Evolutionary conservation across 306 rosid genomes (phyloP).

Genomic region (Quillaja saponaria): DNA sequence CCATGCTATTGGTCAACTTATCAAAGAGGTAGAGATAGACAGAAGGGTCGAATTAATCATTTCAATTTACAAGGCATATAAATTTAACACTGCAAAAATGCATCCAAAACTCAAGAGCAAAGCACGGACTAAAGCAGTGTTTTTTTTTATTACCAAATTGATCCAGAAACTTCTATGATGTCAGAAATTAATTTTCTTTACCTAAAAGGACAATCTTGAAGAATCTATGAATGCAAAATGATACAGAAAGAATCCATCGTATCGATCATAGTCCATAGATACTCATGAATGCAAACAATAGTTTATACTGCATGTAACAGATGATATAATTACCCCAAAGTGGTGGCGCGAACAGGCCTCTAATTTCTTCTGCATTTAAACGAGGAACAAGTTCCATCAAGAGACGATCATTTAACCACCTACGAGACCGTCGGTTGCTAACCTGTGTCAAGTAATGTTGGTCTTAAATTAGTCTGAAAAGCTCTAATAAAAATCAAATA

Average conservation of each 20-base stretch:
- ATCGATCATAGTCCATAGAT: neutral
- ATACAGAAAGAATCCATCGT: no score
- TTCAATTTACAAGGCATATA: no score
- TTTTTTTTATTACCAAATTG: no score
- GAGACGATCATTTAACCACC: conserved; percentile 90
- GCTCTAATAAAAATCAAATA: conserved; percentile 3
- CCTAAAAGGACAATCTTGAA: conserved; percentile 17
- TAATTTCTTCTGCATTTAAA: conserved; percentile 81
- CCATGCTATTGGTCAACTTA: neutral
- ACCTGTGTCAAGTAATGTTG: conserved; percentile 57
- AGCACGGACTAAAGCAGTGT: no score
- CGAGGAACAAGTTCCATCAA: conserved; percentile 90
- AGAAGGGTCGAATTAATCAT: no score
- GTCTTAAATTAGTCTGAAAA: no score
- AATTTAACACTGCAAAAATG: no score
- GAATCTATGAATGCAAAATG: neutral
- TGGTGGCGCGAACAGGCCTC: conserved; percentile 97
- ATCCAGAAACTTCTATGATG: neutral
- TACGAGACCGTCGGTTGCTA: conserved; percentile 74
- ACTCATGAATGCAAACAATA: conserved; percentile 12
- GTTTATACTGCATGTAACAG: conserved; percentile 9
- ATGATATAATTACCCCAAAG: conserved; percentile 65
- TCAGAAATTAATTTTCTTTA: neutral
- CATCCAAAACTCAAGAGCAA: no score
- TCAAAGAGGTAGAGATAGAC: no score